phyloP scores from a whole-genome alignment of 2,329 filamentous ascomycete species.

The Epichloe bromicola region DNA sequence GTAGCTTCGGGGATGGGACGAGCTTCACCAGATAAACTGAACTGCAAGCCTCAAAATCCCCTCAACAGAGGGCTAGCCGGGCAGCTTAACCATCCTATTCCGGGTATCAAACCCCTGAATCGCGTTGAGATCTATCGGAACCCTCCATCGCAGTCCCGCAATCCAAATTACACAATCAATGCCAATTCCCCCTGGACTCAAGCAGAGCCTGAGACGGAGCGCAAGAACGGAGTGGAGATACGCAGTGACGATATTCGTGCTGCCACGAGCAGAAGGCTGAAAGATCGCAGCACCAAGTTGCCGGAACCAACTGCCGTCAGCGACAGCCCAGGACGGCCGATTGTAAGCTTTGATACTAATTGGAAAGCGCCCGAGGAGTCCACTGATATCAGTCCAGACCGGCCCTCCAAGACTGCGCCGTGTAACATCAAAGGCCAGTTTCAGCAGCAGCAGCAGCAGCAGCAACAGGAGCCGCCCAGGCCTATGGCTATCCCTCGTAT shows the following conservation, averaged over 20 bases:
- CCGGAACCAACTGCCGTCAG: slow-evolving; percentile 86
- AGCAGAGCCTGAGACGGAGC: slow-evolving; percentile 32
- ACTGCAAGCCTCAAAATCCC: slow-evolving; percentile 20
- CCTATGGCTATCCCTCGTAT: slow-evolving; percentile 39
- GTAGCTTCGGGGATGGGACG: slow-evolving; percentile 14
- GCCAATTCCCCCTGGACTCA: slow-evolving; percentile 23
- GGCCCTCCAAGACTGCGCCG: slow-evolving; percentile 16
- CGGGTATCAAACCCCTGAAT: slow-evolving; percentile 24
- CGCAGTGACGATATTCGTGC: slow-evolving; percentile 77
- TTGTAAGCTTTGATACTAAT: slow-evolving; percentile 88
- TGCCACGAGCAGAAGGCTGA: slow-evolving; percentile 79
- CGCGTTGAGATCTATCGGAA: slow-evolving; percentile 72
- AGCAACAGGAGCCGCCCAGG: slow-evolving; percentile 10
- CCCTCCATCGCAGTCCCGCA: slow-evolving; percentile 68
- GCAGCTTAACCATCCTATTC: slow-evolving; percentile 24
- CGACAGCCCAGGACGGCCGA: slow-evolving; percentile 78
- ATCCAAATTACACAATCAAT: slow-evolving; percentile 69
- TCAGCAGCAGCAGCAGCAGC: slow-evolving; percentile 7
- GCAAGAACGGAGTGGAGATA: slow-evolving; percentile 70
- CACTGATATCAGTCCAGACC: slow-evolving; percentile 50
- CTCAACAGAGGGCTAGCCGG: slow-evolving; percentile 25
- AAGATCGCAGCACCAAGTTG: slow-evolving; percentile 74
- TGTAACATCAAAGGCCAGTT: slow-evolving; percentile 5
- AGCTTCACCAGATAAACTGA: slow-evolving; percentile 19
- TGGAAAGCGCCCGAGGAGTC: slow-evolving; percentile 63